Evolutionary conservation across 139 green algal genomes (phyloP), one percentile per base, ranked within the genome.

Genomic region (Chlamydomonas sphaeroides): DNA sequence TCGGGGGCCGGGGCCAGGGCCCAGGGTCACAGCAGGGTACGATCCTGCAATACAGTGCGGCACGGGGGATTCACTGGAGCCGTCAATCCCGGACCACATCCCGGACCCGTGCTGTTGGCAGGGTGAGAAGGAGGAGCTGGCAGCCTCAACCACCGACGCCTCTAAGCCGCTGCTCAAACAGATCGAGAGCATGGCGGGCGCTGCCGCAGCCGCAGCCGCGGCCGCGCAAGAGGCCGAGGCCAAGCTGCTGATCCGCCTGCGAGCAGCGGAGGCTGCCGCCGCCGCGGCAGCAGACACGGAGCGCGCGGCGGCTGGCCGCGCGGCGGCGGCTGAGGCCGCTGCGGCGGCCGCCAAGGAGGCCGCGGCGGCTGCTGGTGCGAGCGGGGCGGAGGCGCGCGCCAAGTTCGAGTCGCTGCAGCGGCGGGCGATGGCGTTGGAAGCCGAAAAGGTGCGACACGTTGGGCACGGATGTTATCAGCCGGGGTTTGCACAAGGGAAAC

Each of bases 181-280:
- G 70, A 90, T 90, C 23, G 80, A 90, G 63, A 83, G 65, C 62
- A 87, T 90, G 86, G 86, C 86, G 0, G 63, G 70, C 14, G 61
- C 63, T 11, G 76, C 81, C 25, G 69, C 81, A 6, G 86, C 86
- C 1, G 84, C 84, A 1, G 26, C 49, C 6, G 76, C 62, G 21
- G 77, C 77, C 2, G 84, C 84, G 15, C 35, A 74, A 17, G 53
- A 71, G 17, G 84, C 84, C 3, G 84, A 89, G 62, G 49, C 59
- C 1, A 76, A 76, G 48, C 68, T 88, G 51, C 20, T 68, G 26
- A 61, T 56, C 39, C 69, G 78, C 3, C 33, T 86, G 59, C 73
- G 66, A 0, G 65, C 48, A 0, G 80, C 85, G 42, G 85, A 89
- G 67, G 51, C 66, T 21, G 76, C 75, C 3, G 75, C 68, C 14